These are phyloP conservation scores for Angophora floribunda DNA, from an alignment of 345 rosid species.

Conservation along the genomic window DNA sequence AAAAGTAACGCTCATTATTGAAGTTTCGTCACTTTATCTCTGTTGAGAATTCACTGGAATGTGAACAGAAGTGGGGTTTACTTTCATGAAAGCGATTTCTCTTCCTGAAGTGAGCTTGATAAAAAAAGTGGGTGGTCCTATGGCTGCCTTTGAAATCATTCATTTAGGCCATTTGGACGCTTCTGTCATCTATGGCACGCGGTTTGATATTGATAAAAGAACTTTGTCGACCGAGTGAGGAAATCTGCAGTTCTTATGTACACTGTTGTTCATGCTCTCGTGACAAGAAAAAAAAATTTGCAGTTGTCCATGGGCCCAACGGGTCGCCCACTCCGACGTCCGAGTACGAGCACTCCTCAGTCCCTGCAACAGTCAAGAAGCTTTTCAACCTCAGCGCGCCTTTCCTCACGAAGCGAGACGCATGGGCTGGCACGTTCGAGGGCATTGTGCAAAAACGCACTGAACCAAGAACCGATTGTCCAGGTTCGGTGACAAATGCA, in stretches of 20 bases:
- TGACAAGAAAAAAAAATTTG: background rate
- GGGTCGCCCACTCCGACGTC: conserved; percentile 77
- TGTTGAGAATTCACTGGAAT: too few species aligned
- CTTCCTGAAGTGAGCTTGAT: too few species aligned
- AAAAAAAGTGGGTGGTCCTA: too few species aligned
- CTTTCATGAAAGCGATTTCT: too few species aligned
- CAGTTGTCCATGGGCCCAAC: conserved; percentile 85
- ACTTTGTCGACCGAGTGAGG: too few species aligned
- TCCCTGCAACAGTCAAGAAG: conserved; percentile 91
- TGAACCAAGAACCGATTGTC: conserved; percentile 80
- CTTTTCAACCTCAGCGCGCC: conserved; percentile 53
- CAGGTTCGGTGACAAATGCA: conserved; percentile 21
- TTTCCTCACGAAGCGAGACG: conserved; percentile 78
- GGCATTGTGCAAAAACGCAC: conserved; percentile 39
- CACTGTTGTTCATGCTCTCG: background rate
- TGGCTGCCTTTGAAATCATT: too few species aligned
- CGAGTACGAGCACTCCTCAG: conserved; percentile 85
- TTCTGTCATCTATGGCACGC: too few species aligned
- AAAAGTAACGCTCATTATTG: background rate
- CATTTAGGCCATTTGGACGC: too few species aligned
- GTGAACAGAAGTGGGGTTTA: too few species aligned
- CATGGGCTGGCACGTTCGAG: conserved; percentile 88
- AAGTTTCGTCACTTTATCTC: background rate
- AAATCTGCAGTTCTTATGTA: too few species aligned
- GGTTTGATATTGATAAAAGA: too few species aligned